A percentile compares a stretch with the other conserved stretches of the same genome.
These are phyloP conservation scores for Tilletia setariae DNA, from an alignment of 1,284 basidiomycete genomes.

Conservation along the genomic window DNA sequence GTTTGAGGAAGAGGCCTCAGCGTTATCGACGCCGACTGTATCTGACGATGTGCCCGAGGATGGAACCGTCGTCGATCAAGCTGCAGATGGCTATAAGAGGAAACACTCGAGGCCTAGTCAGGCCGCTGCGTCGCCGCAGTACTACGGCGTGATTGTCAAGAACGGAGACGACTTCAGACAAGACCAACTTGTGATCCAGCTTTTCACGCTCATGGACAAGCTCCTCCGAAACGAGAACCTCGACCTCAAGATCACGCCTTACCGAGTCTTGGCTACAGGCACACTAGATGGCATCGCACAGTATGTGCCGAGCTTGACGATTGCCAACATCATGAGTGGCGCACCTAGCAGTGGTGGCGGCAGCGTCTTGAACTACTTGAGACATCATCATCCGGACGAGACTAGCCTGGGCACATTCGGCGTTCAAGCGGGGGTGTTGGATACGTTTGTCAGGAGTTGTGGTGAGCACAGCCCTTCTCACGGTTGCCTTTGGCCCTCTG, in stretches of 20 bases:
- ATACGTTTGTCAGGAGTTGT: slow-evolving; percentile 94
- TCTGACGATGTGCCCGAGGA: neutral
- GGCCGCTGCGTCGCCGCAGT: neutral
- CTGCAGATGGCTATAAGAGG: neutral
- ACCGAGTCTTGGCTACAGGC: slow-evolving; percentile 89
- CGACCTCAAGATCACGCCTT: slow-evolving; percentile 86
- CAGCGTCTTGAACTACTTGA: slow-evolving; percentile 82
- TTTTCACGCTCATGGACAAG: slow-evolving; percentile 96
- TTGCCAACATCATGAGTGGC: slow-evolving; percentile 79
- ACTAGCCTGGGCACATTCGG: slow-evolving; percentile 87
- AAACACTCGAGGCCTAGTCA: neutral
- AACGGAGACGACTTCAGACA: slow-evolving; percentile 98
- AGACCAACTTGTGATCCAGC: slow-evolving; percentile 92
- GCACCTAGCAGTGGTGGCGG: slow-evolving; percentile 57
- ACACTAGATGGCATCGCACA: slow-evolving; percentile 91
- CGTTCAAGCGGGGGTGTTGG: slow-evolving; percentile 84
- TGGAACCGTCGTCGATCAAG: neutral
- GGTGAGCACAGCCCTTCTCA: slow-evolving; percentile 63
- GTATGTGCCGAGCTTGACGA: slow-evolving; percentile 89
- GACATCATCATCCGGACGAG: slow-evolving; percentile 81
- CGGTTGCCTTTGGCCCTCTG: slow-evolving; percentile 16
- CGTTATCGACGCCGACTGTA: neutral
- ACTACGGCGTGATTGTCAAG: slow-evolving; percentile 95
- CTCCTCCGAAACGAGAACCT: slow-evolving; percentile 90
- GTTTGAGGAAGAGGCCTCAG: slow-evolving; percentile 63